These are phyloP conservation scores for Boletus mariae DNA, from an alignment of 1,284 basidiomycete genomes.

Conservation along the genomic window DNA sequence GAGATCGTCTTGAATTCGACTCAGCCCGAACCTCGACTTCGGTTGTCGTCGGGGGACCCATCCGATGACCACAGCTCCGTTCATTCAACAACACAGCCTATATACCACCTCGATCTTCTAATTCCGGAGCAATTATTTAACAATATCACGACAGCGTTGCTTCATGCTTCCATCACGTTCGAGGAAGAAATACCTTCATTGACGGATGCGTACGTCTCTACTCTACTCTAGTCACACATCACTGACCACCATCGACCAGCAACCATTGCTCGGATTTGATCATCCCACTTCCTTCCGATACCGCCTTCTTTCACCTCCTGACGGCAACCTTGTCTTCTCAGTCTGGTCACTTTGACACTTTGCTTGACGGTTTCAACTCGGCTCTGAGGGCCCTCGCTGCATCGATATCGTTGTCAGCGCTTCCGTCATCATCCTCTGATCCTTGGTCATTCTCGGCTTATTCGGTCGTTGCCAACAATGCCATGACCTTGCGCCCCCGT, in stretches of 20 bases:
- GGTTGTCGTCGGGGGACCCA: conserved; percentile 42
- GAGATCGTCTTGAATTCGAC: conserved; percentile 49
- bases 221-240: not conserved
- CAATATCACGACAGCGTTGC: conserved; percentile 8
- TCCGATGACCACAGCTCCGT: not conserved
- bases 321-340: conserved; percentile 70
- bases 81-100: conserved; percentile 4
- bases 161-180: not conserved
- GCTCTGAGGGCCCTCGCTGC: conserved; percentile 60
- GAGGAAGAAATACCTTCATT: not conserved
- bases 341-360: conserved; percentile 57
- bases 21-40: conserved; percentile 52
- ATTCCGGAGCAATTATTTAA: conserved; percentile 13
- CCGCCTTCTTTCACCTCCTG: conserved; percentile 79
- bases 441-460: conserved; percentile 43
- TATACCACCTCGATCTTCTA: conserved; percentile 13
- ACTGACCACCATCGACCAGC: conserved; percentile 13
- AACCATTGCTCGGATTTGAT: conserved; percentile 54
- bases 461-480: conserved; percentile 42
- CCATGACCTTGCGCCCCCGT: conserved; percentile 33
- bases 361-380: conserved; percentile 63
- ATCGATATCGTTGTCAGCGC: conserved; percentile 57
- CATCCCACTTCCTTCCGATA: conserved; percentile 80
- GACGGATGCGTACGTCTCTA: conserved; percentile 10
- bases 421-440: conserved; percentile 49